phyloP scores from a whole-genome alignment of 2,329 filamentous ascomycete genomes.

The Parastagonospora nodorum region DNA sequence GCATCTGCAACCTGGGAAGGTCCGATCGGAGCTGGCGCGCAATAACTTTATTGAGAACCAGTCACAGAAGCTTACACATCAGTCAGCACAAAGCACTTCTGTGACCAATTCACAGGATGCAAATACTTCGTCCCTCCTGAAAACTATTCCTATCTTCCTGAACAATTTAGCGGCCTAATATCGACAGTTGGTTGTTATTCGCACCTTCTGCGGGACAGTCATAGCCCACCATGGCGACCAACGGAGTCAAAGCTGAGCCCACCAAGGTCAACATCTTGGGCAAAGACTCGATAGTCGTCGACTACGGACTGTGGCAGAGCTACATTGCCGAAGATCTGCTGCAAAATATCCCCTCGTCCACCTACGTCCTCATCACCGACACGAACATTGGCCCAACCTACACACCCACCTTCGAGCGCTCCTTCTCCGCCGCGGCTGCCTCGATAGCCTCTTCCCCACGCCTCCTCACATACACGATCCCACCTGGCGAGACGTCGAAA shows the following conservation, averaged over 20 bases:
- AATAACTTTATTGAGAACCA: slow-evolving; percentile 8
- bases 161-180: neutral
- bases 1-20: slow-evolving; percentile 10
- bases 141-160: slow-evolving; percentile 5
- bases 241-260: slow-evolving; percentile 45
- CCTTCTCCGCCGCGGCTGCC: slow-evolving; percentile 61
- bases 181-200: neutral
- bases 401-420: slow-evolving; percentile 73
- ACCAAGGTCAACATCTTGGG: slow-evolving; percentile 81
- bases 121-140: neutral
- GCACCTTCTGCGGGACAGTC: slow-evolving; percentile 12
- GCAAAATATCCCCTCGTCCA: slow-evolving; percentile 77
- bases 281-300: slow-evolving; percentile 87
- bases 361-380: slow-evolving; percentile 95
- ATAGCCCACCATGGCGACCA: slow-evolving; percentile 36
- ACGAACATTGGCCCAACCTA: slow-evolving; percentile 86
- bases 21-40: slow-evolving; percentile 17
- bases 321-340: slow-evolving; percentile 84
- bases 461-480: slow-evolving; percentile 86
- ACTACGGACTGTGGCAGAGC: slow-evolving; percentile 85
- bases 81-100: slow-evolving; percentile 8
- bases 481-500: slow-evolving; percentile 93
- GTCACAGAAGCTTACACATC: slow-evolving; percentile 3
- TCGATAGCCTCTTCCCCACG: slow-evolving; percentile 59
- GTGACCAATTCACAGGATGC: slow-evolving; percentile 2